Percentiles rank a stretch among this genome's conserved stretches.
Evolutionary conservation across 306 rosid genomes (phyloP).

Genomic region (Coriaria nepalensis): DNA sequence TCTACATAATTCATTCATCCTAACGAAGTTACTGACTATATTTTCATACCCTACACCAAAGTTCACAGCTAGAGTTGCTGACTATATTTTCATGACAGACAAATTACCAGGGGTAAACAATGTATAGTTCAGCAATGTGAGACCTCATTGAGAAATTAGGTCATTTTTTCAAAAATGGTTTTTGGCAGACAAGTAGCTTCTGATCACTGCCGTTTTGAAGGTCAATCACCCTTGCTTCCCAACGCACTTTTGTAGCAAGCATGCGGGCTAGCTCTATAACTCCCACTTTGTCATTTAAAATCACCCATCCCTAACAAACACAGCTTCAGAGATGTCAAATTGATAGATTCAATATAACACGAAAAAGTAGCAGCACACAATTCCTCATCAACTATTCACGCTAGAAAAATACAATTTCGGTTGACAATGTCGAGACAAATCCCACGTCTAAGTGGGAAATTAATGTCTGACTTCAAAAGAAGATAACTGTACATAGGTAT

Average conservation of each 20-base stretch:
- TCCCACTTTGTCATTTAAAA: constrained; percentile 62
- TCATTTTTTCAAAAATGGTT: constrained; percentile 79
- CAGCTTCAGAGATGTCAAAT: constrained; percentile 12
- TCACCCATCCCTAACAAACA: constrained; percentile 71
- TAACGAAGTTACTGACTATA: background rate
- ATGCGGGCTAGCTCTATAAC: constrained; percentile 81
- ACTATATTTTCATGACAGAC: too few relatives aligned
- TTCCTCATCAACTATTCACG: constrained; percentile 5
- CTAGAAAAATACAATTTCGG: background rate
- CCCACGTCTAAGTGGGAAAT: too few relatives aligned
- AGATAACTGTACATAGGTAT: background rate
- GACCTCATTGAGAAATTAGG: too few relatives aligned
- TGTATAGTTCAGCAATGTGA: too few relatives aligned
- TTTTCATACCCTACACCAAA: too few relatives aligned
- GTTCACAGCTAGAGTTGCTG: too few relatives aligned
- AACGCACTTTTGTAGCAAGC: constrained; percentile 72
- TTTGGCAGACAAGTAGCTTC: constrained; percentile 92
- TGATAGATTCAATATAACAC: background rate
- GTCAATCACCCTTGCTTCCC: constrained; percentile 99
- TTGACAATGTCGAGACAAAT: too few relatives aligned
- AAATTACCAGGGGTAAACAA: too few relatives aligned
- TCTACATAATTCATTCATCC: too few relatives aligned
- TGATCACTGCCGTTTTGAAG: constrained; percentile 92
- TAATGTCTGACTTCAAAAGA: background rate
- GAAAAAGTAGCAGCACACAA: constrained; percentile 1